Percentiles rank a stretch among this genome's conserved stretches.
Conservation (phyloP, 371 early-diverging fungal genomes). For the Mucor ambiguus region DNA sequence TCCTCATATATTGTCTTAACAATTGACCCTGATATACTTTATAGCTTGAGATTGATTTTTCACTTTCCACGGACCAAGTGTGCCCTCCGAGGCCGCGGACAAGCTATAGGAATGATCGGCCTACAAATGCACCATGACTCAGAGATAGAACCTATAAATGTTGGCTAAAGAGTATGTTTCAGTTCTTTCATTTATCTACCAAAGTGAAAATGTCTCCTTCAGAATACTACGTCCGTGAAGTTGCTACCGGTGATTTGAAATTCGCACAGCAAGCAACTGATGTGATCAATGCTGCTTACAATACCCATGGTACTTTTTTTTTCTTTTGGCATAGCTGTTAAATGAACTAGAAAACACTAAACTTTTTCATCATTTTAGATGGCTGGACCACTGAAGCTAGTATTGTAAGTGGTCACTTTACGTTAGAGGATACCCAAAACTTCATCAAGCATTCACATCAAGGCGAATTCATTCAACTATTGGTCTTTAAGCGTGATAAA, state of each 20-base stretch:
- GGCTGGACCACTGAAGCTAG: conserved; percentile 50
- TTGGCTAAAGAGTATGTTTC: background rate
- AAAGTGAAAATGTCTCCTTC: background rate
- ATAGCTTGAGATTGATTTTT: too few species aligned
- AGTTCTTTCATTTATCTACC: background rate
- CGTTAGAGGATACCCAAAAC: conserved; percentile 26
- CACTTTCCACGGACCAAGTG: background rate
- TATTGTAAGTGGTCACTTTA: conserved; percentile 36
- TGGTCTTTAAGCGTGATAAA: conserved; percentile 12
- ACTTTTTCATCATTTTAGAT: conserved; percentile 16
- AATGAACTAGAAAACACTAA: background rate
- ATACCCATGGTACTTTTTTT: background rate
- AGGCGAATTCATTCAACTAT: conserved; percentile 23
- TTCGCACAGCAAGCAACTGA: conserved; percentile 9
- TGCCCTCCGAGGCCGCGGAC: background rate
- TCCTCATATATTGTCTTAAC: too few species aligned
- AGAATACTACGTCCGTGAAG: conserved; percentile 19
- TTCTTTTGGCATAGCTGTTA: background rate
- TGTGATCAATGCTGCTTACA: conserved; percentile 21
- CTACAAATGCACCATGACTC: background rate
- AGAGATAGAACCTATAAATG: background rate
- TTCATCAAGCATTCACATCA: conserved; percentile 24
- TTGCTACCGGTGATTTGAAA: conserved; percentile 15
- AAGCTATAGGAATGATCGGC: background rate
- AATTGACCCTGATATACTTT: too few species aligned